Base-by-base conservation (phyloP, 331 rosid species). In the Acacia concinna region DNA sequence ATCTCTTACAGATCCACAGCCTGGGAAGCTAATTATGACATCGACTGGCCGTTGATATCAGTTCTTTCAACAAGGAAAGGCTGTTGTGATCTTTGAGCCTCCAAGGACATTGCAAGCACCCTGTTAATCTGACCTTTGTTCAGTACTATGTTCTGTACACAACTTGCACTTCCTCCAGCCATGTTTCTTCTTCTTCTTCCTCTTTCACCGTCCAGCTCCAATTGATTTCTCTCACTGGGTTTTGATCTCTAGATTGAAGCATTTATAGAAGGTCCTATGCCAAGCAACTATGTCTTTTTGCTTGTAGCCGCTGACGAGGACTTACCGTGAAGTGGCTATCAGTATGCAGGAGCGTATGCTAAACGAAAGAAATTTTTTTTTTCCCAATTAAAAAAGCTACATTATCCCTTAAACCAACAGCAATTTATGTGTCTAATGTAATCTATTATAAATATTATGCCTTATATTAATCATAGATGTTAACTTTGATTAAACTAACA, bases 1-100 rank as follows among this genome's bases (percentile, higher is more conserved):
- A 66, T 80, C 85, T n/a, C 47, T 76, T 14, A 47, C 70, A 79
- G 86, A 27, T 79, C 88, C 88, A 56, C 74, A 81, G 60, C 84
- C 93, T 25, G 90, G 76, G 64, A 90, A 90, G 52, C 83, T 78
- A 82, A 90, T 64, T 31, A 91, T 34, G 14, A 54, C 80, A 30
- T 49, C 0, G 85, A 38, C 31, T 79, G 40, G 27, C 40, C 8
- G 54, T 43, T 27, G 68, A 25, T 79, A 2, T n/a, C 4, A 56
- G 8, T 18, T 10, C 63, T 15, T 4, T 87, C 83, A 10, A 73
- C 23, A 60, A n/a, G 40, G 84, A 66, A 88, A 49, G 0, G 86
- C 73, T 74, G 77, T 8, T 85, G 44, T 38, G 63, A 67, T 37
- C 10, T 43, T 56, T 85, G 89, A 80, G 81, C 86, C 62, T 63